Evolutionary conservation across 2,329 filamentous ascomycete species (phyloP), one percentile per base, ranked within the genome.

Genomic region (Incumbomyces delicatus): DNA sequence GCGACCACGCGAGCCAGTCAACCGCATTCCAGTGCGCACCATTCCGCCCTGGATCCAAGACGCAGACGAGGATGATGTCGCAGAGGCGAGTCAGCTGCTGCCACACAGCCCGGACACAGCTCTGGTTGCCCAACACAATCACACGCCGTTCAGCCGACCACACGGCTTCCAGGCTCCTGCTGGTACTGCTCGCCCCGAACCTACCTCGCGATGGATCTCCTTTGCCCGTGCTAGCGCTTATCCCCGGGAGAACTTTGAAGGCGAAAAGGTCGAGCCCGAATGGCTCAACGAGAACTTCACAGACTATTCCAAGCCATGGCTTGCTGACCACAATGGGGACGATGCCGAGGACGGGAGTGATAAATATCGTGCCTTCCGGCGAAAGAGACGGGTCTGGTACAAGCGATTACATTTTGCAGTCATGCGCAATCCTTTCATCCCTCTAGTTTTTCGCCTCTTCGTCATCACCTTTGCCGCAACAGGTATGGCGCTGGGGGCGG

Each of bases 381-480:
- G 64, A 17, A 72, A 73, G 55, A 68, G 73, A 41, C 67, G 74
- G 54, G 68, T 69, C 48, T 75, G 72, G 65, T 64, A 74, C 51
- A 77, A 79, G 60, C 75, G 80, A 46, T 65, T 83, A 42, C 83
- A 84, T 72, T 74, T 76, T 44, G 76, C 78, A 32, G 71, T 94
- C 22, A 72, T 95, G 58, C 81, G 82, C 49, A 87, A 89, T 59
- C 84, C 88, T 11, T 81, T 95, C 53, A 84, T 95, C 1, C 92
- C 92, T 2, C 71, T 95, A 46, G 70, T 85, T 12, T 87, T 95
- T 62, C 85, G 92, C 44, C 68, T 94, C 16, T 82, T 78, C 12
- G 87, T 95, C 41, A 81, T 95, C 61, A 73, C 81, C 49, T 94
- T 94, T 51, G 94, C 88, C 2, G 76, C 86, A 33, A 72, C 87